Conservation (phyloP, 1,284 basidiomycete genomes). For the Puccinia novopanici region DNA sequence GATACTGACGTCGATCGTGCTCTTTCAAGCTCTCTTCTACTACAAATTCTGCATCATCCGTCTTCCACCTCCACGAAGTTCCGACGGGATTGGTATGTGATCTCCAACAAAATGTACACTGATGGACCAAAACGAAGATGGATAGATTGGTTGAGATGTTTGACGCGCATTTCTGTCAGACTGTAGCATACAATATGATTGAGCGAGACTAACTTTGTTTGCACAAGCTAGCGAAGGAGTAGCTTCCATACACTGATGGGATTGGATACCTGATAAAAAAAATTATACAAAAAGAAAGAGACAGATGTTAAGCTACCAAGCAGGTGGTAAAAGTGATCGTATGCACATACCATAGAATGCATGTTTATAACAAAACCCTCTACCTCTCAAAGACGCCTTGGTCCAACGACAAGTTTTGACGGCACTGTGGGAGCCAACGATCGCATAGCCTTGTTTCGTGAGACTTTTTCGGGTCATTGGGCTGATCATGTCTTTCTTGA, state of each 20-base stretch:
- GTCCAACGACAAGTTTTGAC: conserved; percentile 53
- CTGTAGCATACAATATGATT: neutral
- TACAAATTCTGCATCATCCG: conserved; percentile 46
- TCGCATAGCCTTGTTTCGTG: conserved; percentile 52
- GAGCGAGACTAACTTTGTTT: conserved; percentile 37
- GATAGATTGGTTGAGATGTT: neutral
- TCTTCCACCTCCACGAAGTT: conserved; percentile 53
- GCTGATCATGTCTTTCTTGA: conserved; percentile 51
- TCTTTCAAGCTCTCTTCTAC: conserved; percentile 49
- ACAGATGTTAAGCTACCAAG: neutral
- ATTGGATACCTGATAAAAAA: conserved; percentile 43
- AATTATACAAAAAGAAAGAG: neutral
- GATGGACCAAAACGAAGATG: neutral
- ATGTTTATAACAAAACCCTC: conserved; percentile 52
- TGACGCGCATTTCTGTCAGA: neutral
- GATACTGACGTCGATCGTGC: conserved; percentile 45
- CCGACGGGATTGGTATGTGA: conserved; percentile 52
- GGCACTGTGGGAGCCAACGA: conserved; percentile 51
- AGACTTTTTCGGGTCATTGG: conserved; percentile 50
- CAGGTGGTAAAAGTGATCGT: neutral
- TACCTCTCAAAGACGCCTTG: conserved; percentile 48
- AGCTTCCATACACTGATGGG: conserved; percentile 52
- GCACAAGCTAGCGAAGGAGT: conserved; percentile 52
- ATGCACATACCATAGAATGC: conserved; percentile 47
- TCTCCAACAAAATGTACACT: conserved; percentile 52